Percentiles rank a stretch among this genome's conserved stretches.
Evolutionary conservation across 148 eudicot genomes (phyloP).

Genomic region (Gaultheria prostrata): DNA sequence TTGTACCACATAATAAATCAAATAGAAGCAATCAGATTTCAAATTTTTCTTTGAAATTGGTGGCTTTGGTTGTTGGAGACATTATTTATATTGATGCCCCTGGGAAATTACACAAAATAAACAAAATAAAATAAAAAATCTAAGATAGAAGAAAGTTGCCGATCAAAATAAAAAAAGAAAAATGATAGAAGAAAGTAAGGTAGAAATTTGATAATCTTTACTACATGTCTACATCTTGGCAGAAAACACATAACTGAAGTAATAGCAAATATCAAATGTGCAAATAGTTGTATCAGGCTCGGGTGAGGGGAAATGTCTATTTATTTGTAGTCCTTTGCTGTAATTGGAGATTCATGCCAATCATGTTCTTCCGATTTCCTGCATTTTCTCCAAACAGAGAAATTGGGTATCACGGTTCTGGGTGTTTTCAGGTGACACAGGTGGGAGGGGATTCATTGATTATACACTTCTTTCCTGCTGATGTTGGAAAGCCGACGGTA

Average conservation of each 20-base stretch:
- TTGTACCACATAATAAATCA: background rate
- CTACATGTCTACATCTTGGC: background rate
- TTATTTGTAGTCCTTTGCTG: background rate
- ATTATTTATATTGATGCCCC: constrained; percentile 9
- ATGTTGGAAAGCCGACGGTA: constrained; percentile 76
- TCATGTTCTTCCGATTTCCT: background rate
- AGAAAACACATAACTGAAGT: background rate
- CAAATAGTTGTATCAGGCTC: background rate
- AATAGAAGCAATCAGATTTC: background rate
- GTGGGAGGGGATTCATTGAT: constrained; percentile 68
- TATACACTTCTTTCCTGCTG: constrained; percentile 73
- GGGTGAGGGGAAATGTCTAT: background rate
- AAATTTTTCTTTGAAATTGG: background rate
- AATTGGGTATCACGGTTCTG: constrained; percentile 1
- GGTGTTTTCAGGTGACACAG: constrained; percentile 45
- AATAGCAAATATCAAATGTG: background rate
- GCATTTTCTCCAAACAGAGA: constrained; percentile 12
- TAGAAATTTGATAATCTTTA: background rate
- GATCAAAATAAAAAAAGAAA: background rate
- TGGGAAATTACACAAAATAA: background rate
- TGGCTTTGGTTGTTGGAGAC: background rate
- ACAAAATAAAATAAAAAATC: too few relatives aligned
- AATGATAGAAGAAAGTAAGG: background rate
- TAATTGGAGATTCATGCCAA: background rate
- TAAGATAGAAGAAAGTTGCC: too few relatives aligned